Evolutionary conservation across 768 basidiomycete species (phyloP).

Genomic region (Pholiota conissans): DNA sequence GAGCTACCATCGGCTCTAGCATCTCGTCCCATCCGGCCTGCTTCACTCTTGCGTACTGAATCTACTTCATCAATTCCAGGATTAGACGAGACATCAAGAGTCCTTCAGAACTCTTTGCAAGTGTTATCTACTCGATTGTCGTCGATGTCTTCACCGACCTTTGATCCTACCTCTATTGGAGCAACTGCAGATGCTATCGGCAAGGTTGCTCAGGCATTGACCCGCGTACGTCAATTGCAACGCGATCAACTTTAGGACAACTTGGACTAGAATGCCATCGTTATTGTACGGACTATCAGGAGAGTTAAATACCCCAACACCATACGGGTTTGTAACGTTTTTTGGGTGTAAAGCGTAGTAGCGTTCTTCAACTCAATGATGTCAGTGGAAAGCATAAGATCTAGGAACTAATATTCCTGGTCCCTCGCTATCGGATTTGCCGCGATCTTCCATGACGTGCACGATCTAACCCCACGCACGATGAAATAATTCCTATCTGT

Average conservation of each 20-base stretch:
- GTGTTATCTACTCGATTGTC: slow-evolving; percentile 52
- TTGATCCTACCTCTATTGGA: slow-evolving; percentile 53
- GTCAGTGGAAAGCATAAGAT: background rate
- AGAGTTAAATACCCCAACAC: background rate
- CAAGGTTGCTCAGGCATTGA: slow-evolving; percentile 63
- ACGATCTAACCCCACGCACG: background rate
- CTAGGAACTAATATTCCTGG: background rate
- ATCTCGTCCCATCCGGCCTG: background rate
- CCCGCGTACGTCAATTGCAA: slow-evolving; percentile 58
- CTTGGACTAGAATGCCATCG: slow-evolving; percentile 12
- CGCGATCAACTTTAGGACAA: slow-evolving; percentile 35
- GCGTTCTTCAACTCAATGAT: no score
- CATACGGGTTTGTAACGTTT: background rate
- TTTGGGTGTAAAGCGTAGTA: no score
- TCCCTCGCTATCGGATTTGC: background rate
- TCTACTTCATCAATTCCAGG: background rate
- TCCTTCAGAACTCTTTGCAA: slow-evolving; percentile 55
- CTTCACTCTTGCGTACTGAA: background rate
- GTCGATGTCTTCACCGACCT: slow-evolving; percentile 35
- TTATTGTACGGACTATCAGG: no score
- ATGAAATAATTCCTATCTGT: background rate
- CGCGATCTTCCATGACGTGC: background rate
- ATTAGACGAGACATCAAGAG: slow-evolving; percentile 16
- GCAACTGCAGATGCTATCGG: slow-evolving; percentile 67
- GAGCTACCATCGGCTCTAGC: background rate